Conservation (phyloP, 495 filamentous ascomycete genomes). For the Neurospora tetrasperma region DNA sequence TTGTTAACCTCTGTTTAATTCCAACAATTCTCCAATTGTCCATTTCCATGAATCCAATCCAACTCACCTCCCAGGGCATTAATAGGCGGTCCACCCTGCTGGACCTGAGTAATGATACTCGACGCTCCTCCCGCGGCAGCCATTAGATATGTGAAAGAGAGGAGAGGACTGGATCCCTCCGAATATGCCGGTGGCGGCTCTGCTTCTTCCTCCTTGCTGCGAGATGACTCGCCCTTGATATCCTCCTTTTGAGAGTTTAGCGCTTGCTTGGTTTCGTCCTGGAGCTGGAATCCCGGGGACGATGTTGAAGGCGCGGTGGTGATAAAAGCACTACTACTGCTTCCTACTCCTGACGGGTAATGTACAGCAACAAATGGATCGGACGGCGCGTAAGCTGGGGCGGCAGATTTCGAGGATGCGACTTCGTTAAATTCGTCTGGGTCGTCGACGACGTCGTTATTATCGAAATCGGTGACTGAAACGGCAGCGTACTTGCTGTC, state of each 20-base stretch:
- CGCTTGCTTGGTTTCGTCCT: conserved; percentile 69
- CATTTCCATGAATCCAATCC: neutral
- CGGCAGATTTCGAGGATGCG: conserved; percentile 32
- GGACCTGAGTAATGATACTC: conserved; percentile 98
- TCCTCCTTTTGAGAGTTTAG: conserved; percentile 46
- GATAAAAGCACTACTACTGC: neutral
- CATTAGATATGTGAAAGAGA: conserved; percentile 95
- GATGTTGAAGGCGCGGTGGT: conserved; percentile 31
- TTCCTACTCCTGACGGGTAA: neutral
- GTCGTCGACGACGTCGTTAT: conserved; percentile 16
- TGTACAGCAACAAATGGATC: neutral
- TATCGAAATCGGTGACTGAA: conserved; percentile 26
- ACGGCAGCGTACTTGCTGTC: conserved; percentile 38
- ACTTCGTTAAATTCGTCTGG: conserved; percentile 1
- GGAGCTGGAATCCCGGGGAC: conserved; percentile 22
- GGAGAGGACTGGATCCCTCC: conserved; percentile 84
- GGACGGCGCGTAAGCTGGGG: conserved; percentile 48
- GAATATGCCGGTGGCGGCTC: conserved; percentile 95
- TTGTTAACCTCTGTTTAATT: neutral
- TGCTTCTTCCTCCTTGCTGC: conserved; percentile 60
- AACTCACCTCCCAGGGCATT: conserved; percentile 76
- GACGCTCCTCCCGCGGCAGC: conserved; percentile 90
- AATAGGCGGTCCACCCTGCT: conserved; percentile 80
- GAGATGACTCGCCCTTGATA: conserved; percentile 59
- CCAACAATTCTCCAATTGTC: conserved; percentile 5